These are phyloP conservation scores for Metarhizium brunneum DNA, from an alignment of 2,329 filamentous ascomycete species.

Conservation along the genomic window DNA sequence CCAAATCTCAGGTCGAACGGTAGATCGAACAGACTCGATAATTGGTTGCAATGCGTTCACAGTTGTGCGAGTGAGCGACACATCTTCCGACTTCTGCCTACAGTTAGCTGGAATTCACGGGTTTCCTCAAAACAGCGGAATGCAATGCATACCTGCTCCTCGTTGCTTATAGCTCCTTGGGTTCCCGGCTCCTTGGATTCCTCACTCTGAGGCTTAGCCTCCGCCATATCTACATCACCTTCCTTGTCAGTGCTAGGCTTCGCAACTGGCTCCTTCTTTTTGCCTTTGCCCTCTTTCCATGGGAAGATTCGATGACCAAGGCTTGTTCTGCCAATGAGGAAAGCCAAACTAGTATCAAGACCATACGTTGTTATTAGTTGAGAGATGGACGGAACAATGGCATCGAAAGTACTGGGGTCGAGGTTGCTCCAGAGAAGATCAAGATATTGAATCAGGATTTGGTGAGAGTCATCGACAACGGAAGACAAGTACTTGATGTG, in stretches of 20 bases:
- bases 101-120: not conserved
- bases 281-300: constrained; percentile 23
- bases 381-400: constrained; percentile 64
- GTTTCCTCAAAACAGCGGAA: not conserved
- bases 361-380: constrained; percentile 70
- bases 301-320: constrained; percentile 55
- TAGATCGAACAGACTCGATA: constrained; percentile 55
- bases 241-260: constrained; percentile 35
- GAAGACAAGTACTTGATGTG: constrained; percentile 86
- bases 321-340: constrained; percentile 70
- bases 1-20: constrained; percentile 55
- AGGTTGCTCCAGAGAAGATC: constrained; percentile 80
- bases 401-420: constrained; percentile 65
- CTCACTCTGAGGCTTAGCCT: constrained; percentile 21
- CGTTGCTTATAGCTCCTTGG: constrained; percentile 15
- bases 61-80: constrained; percentile 20
- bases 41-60: constrained; percentile 52
- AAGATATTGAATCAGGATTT: constrained; percentile 77
- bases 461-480: constrained; percentile 82
- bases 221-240: constrained; percentile 46
- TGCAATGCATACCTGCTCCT: constrained; percentile 22
- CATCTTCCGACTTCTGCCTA: constrained; percentile 25
- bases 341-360: constrained; percentile 71
- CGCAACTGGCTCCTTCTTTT: constrained; percentile 18
- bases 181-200: constrained; percentile 16